These are phyloP conservation scores for Termitomyces titanicus DNA, from an alignment of 768 basidiomycete species.

Conservation along the genomic window DNA sequence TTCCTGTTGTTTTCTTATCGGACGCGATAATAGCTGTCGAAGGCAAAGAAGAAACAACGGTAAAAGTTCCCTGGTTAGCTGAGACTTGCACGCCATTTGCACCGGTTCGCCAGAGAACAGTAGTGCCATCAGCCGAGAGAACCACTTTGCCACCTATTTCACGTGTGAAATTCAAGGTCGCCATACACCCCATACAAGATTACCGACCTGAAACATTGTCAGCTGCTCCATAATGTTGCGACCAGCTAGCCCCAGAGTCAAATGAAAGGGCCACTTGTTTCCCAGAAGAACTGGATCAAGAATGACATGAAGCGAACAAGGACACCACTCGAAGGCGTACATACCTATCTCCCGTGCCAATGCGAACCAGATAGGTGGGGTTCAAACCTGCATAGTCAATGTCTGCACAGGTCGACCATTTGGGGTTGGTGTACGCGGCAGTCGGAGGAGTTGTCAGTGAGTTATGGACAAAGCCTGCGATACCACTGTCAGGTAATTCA, in stretches of 20 bases:
- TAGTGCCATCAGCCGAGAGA: slow-evolving; percentile 50
- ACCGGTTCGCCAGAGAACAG: slow-evolving; percentile 54
- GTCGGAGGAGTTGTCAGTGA: slow-evolving; percentile 38
- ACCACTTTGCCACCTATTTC: slow-evolving; percentile 36
- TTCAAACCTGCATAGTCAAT: slow-evolving; percentile 53
- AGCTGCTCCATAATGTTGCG: slow-evolving; percentile 52
- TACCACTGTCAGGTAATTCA: neutral
- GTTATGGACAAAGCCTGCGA: slow-evolving; percentile 44
- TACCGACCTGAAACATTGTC: slow-evolving; percentile 37
- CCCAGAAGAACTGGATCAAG: slow-evolving; percentile 30
- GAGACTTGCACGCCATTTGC: slow-evolving; percentile 50
- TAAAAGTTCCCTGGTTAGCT: slow-evolving; percentile 45
- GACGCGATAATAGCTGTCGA: slow-evolving; percentile 54
- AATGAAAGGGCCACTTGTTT: slow-evolving; percentile 57
- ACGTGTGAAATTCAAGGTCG: neutral
- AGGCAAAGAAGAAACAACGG: slow-evolving; percentile 48
- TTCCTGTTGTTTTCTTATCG: slow-evolving; percentile 52
- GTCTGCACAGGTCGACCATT: slow-evolving; percentile 43
- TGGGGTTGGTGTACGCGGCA: slow-evolving; percentile 39
- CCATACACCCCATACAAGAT: neutral
- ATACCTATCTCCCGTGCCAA: slow-evolving; percentile 49
- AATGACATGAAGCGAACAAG: neutral
- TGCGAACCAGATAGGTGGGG: slow-evolving; percentile 46
- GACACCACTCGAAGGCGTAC: neutral
- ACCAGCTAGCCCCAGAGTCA: slow-evolving; percentile 54